Percentiles rank a stretch among this genome's conserved stretches.
These are phyloP conservation scores for Euphorbia celastroides DNA, from an alignment of 441 rosid species.

Conservation along the genomic window DNA sequence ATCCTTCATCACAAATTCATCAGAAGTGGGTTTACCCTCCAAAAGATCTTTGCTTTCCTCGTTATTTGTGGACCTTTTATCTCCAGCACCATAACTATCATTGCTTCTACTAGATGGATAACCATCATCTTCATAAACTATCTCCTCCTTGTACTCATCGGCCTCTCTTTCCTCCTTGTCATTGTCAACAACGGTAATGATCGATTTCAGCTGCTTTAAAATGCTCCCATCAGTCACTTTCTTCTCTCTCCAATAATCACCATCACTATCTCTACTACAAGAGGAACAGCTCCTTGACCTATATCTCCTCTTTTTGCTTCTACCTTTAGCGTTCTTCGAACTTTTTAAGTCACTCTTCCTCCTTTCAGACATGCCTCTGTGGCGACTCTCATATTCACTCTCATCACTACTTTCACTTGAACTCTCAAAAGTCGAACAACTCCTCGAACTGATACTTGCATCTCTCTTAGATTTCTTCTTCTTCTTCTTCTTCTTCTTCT, in stretches of 20 bases:
- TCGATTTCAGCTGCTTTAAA: slow-evolving; percentile 51
- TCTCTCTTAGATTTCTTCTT: slow-evolving; percentile 36
- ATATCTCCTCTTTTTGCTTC: slow-evolving; percentile 24
- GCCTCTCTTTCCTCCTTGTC: slow-evolving; percentile 27
- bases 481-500: too few species aligned
- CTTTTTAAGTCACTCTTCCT: slow-evolving; percentile 21
- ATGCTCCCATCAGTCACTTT: slow-evolving; percentile 28
- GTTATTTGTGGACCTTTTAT: slow-evolving; percentile 25
- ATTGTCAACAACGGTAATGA: slow-evolving; percentile 35
- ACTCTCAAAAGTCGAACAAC: slow-evolving; percentile 37
- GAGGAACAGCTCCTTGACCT: slow-evolving; percentile 37
- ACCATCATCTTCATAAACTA: slow-evolving; percentile 43
- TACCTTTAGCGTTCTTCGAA: slow-evolving; percentile 21
- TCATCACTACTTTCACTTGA: slow-evolving; percentile 25
- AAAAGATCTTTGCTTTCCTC: slow-evolving; percentile 27
- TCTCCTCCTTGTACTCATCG: slow-evolving; percentile 45
- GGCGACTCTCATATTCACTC: slow-evolving; percentile 35
- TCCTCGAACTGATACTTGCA: slow-evolving; percentile 33
- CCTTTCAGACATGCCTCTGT: slow-evolving; percentile 29
- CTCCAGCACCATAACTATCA: slow-evolving; percentile 38
- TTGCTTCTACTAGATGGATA: slow-evolving; percentile 50
- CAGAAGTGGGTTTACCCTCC: slow-evolving; percentile 23
- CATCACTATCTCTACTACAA: slow-evolving; percentile 22
- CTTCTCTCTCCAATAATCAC: slow-evolving; percentile 32
- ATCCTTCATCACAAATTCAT: slow-evolving; percentile 19